phyloP scores from a whole-genome alignment of 768 basidiomycete genomes.

The Pleurotus salmoneostramineus region DNA sequence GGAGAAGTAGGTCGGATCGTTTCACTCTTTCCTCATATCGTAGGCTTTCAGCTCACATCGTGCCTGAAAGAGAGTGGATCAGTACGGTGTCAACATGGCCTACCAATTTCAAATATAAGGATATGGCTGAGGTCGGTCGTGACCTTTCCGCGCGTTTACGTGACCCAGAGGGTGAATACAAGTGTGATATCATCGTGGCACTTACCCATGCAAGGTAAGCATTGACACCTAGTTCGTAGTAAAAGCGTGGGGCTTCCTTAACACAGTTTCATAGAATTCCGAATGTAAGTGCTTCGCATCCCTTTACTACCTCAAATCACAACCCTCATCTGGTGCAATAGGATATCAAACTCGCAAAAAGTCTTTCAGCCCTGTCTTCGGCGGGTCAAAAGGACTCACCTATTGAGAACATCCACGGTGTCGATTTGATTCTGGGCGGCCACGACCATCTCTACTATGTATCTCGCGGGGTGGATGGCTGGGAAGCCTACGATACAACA shows the following conservation, averaged over 20 bases:
- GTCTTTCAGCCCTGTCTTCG: constrained; percentile 57
- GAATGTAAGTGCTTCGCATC: constrained; percentile 30
- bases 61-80: constrained; percentile 73
- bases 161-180: constrained; percentile 62
- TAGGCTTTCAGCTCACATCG: neutral
- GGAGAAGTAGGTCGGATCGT: constrained; percentile 55
- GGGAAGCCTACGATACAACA: constrained; percentile 61
- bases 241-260: neutral
- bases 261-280: constrained; percentile 31
- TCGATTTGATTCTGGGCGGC: constrained; percentile 81
- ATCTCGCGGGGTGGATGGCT: constrained; percentile 58
- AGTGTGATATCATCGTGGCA: constrained; percentile 81
- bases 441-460: constrained; percentile 86
- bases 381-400: constrained; percentile 37
- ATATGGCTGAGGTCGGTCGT: constrained; percentile 71
- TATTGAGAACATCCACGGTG: constrained; percentile 61
- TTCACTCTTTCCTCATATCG: neutral
- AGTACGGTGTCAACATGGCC: constrained; percentile 87
- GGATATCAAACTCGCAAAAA: constrained; percentile 72
- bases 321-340: constrained; percentile 20
- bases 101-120: constrained; percentile 64
- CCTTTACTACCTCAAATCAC: neutral
- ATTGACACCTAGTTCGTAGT: neutral
- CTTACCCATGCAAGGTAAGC: constrained; percentile 77
- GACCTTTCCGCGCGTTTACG: constrained; percentile 72